Conservation (phyloP, 768 basidiomycete genomes). For the Galerina marginata region DNA sequence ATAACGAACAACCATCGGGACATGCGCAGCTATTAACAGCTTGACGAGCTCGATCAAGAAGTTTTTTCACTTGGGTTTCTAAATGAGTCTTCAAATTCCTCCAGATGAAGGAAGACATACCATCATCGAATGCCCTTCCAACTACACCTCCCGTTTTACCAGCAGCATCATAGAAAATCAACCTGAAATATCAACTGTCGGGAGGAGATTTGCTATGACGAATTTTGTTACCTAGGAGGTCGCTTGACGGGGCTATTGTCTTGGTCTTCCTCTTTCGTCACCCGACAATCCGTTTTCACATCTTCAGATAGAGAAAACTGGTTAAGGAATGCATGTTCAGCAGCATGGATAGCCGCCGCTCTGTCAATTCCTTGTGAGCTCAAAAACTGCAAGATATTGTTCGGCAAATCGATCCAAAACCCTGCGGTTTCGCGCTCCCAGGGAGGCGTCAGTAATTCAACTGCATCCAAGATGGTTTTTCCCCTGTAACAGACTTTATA, state of each 20-base stretch:
- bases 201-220: background rate
- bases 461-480: constrained; percentile 70
- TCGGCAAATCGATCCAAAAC: constrained; percentile 80
- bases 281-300: constrained; percentile 84
- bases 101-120: constrained; percentile 39
- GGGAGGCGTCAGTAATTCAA: constrained; percentile 78
- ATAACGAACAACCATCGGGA: constrained; percentile 69
- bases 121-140: constrained; percentile 83
- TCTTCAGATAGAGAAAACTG: constrained; percentile 72
- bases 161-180: constrained; percentile 81
- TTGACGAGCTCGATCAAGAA: constrained; percentile 63
- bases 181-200: constrained; percentile 40
- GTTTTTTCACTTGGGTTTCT: constrained; percentile 50
- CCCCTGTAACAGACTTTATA: constrained; percentile 44
- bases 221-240: constrained; percentile 60
- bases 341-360: constrained; percentile 85
- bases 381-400: constrained; percentile 56
- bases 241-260: constrained; percentile 55
- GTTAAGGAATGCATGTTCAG: constrained; percentile 84
- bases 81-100: constrained; percentile 1
- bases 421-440: constrained; percentile 79
- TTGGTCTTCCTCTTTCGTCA: constrained; percentile 74
- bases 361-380: constrained; percentile 59
- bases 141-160: constrained; percentile 76
- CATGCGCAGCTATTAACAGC: constrained; percentile 69